These are phyloP conservation scores for Beauveria brongniartii DNA, from an alignment of 2,329 filamentous ascomycete genomes.

Conservation along the genomic window DNA sequence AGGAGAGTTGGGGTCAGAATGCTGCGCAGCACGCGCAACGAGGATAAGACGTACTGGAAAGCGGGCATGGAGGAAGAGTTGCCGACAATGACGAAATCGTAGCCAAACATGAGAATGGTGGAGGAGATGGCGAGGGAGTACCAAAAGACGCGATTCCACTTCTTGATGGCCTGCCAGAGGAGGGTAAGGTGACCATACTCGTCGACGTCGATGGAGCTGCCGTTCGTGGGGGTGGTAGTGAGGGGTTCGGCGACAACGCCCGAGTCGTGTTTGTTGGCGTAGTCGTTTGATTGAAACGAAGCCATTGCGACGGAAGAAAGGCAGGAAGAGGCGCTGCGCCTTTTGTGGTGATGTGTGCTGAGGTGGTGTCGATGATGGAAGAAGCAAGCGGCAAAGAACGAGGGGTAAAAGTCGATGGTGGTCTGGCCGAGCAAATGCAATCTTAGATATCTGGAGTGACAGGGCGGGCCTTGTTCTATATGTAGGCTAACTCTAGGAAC, in stretches of 20 bases:
- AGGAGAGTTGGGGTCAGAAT: not conserved
- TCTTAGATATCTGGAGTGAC: not conserved
- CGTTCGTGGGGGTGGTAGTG: not conserved
- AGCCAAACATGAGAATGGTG: conserved; percentile 21
- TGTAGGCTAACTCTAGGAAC: not conserved
- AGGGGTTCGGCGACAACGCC: not conserved
- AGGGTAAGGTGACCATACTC: conserved; percentile 6
- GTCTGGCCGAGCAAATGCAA: not conserved
- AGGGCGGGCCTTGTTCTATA: conserved; percentile 3
- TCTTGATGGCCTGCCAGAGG: conserved; percentile 18
- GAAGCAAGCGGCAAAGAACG: not conserved
- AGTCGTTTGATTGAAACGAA: not conserved
- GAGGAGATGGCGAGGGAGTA: conserved; percentile 20
- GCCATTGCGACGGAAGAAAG: not conserved
- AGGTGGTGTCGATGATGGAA: not conserved
- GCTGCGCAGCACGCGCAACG: not conserved
- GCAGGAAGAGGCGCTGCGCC: not conserved
- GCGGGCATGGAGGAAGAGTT: conserved; percentile 24
- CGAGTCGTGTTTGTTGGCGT: not conserved
- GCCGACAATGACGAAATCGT: conserved; percentile 23
- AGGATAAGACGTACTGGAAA: conserved; percentile 18
- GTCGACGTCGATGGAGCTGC: not conserved
- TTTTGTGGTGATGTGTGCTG: not conserved
- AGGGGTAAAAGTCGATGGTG: not conserved
- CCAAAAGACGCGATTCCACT: conserved; percentile 18